These are phyloP conservation scores for Atkinsonella hypoxylon DNA, from an alignment of 2,329 filamentous ascomycete genomes.

Conservation along the genomic window DNA sequence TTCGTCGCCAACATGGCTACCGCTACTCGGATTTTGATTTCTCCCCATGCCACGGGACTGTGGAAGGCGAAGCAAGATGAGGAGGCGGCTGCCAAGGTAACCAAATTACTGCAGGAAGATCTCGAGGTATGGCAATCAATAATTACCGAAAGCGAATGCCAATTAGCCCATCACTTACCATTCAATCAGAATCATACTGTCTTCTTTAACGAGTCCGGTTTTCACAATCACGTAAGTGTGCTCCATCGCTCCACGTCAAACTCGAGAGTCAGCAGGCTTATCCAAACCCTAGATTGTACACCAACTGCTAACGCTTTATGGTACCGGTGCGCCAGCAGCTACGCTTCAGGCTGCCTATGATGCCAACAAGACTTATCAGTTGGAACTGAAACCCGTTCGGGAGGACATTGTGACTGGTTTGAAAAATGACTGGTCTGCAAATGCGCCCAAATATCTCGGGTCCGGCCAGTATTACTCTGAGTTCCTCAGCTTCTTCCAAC, in stretches of 20 bases:
- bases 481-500: slow-evolving; percentile 66
- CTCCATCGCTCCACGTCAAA: neutral
- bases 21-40: slow-evolving; percentile 34
- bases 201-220: slow-evolving; percentile 65
- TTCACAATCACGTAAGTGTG: slow-evolving; percentile 63
- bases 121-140: slow-evolving; percentile 37
- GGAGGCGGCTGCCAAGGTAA: slow-evolving; percentile 49
- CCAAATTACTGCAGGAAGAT: slow-evolving; percentile 64
- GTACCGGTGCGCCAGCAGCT: slow-evolving; percentile 52
- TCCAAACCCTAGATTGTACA: slow-evolving; percentile 47
- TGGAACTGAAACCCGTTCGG: slow-evolving; percentile 34
- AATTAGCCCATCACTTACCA: neutral
- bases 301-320: slow-evolving; percentile 64
- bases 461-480: slow-evolving; percentile 53
- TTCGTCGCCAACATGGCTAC: slow-evolving; percentile 29
- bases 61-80: slow-evolving; percentile 34
- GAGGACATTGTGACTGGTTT: slow-evolving; percentile 42
- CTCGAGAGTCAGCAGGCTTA: neutral
- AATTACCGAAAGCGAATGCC: neutral
- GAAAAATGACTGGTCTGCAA: slow-evolving; percentile 33
- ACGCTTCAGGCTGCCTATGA: slow-evolving; percentile 54
- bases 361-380: slow-evolving; percentile 55
- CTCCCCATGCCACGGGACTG: slow-evolving; percentile 37
- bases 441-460: slow-evolving; percentile 48
- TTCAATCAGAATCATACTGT: slow-evolving; percentile 48